phyloP scores from a whole-genome alignment of 2,329 filamentous ascomycete species.

The Monosporascus sp. region DNA sequence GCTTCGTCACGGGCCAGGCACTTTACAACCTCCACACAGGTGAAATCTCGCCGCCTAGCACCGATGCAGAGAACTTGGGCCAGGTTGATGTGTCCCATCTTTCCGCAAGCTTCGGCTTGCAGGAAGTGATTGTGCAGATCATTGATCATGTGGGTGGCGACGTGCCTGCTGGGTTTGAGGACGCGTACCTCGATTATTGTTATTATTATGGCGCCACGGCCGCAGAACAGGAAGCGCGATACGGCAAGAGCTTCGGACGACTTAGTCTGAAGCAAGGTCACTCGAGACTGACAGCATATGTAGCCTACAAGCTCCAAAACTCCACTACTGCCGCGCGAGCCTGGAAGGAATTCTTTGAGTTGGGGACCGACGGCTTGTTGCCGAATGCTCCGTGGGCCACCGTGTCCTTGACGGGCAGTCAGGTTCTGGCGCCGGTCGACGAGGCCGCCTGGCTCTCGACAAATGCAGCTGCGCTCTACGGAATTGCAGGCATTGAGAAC shows the following conservation, averaged over 20 bases:
- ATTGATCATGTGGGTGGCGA: conserved; percentile 43
- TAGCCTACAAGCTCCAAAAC: conserved; percentile 38
- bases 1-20: conserved; percentile 52
- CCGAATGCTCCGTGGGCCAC: conserved; percentile 31
- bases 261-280: conserved; percentile 50
- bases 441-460: conserved; percentile 54
- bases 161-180: conserved; percentile 42
- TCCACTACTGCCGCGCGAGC: conserved; percentile 43
- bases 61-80: conserved; percentile 47
- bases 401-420: conserved; percentile 35
- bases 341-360: conserved; percentile 49
- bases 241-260: conserved; percentile 44
- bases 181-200: conserved; percentile 56
- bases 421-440: conserved; percentile 42
- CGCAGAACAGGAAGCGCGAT: conserved; percentile 47
- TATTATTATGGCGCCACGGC: conserved; percentile 48
- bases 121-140: conserved; percentile 53
- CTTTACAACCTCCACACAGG: conserved; percentile 47
- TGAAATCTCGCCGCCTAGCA: conserved; percentile 45
- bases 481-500: conserved; percentile 51
- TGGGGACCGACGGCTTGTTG: conserved; percentile 36
- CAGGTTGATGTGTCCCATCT: conserved; percentile 50
- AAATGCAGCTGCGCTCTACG: conserved; percentile 53
- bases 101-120: conserved; percentile 52
- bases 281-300: conserved; percentile 53